A percentile compares a stretch with the other conserved stretches of the same genome.
Conservation (phyloP, 345 rosid genomes). For the Brassica juncea region DNA sequence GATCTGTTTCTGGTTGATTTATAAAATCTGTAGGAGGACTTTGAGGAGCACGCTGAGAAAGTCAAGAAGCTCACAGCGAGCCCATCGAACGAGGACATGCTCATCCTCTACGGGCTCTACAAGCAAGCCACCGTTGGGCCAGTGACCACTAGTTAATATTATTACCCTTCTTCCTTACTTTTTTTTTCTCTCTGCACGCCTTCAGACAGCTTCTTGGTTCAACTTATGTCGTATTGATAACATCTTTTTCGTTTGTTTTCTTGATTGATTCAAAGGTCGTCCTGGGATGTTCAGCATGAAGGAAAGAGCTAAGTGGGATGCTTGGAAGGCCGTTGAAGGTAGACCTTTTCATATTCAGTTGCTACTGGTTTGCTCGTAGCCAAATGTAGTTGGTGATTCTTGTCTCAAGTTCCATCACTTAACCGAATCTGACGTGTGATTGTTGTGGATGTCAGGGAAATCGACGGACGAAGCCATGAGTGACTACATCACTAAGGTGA, state of each 20-base stretch:
- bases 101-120: slow-evolving; percentile 77
- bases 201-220: slow-evolving; percentile 3
- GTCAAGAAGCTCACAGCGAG: slow-evolving; percentile 58
- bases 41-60: slow-evolving; percentile 68
- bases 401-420: neutral
- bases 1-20: neutral
- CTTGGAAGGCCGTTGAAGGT: slow-evolving; percentile 98
- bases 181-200: neutral
- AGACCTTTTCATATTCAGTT: neutral
- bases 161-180: neutral
- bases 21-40: slow-evolving; percentile 60
- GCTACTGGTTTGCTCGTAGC: neutral
- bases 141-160: slow-evolving; percentile 65
- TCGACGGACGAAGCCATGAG: slow-evolving; percentile 71
- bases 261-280: slow-evolving; percentile 51
- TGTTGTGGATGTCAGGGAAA: slow-evolving; percentile 47
- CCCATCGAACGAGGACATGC: slow-evolving; percentile 67
- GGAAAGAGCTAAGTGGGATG: slow-evolving; percentile 97
- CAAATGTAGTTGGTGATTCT: neutral
- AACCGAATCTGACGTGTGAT: neutral
- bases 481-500: slow-evolving; percentile 77
- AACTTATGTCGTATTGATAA: neutral
- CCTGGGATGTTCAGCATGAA: slow-evolving; percentile 85
- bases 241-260: too few relatives aligned
- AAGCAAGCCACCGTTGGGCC: slow-evolving; percentile 84